Evolutionary conservation across 176 grass and related monocot species (phyloP).

Genomic region (Dendrocalamus sinicus): DNA sequence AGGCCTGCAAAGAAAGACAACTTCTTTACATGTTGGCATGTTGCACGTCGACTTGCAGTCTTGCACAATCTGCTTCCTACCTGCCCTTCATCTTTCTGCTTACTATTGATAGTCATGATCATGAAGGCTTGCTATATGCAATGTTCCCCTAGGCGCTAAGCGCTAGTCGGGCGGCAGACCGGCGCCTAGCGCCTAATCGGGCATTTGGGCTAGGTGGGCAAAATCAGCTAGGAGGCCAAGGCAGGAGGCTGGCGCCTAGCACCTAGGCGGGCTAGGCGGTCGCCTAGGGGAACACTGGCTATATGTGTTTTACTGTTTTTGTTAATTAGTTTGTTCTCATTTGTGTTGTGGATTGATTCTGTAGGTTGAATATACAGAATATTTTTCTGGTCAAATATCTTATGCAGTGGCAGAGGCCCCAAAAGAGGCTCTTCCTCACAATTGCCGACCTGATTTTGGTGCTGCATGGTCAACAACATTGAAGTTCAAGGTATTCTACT

Average conservation of each 20-base stretch:
- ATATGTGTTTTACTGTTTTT: slow-evolving; percentile 14
- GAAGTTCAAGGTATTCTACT: slow-evolving; percentile 77
- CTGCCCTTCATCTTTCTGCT: not conserved
- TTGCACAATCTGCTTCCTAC: not conserved
- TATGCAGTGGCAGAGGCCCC: slow-evolving; percentile 85
- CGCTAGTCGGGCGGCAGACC: too few relatives aligned
- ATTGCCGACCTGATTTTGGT: slow-evolving; percentile 87
- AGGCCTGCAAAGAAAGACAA: not conserved
- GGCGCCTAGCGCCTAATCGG: too few relatives aligned
- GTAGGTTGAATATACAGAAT: slow-evolving; percentile 95
- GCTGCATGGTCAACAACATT: slow-evolving; percentile 67
- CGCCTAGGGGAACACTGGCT: too few relatives aligned
- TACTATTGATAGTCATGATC: slow-evolving; percentile 8
- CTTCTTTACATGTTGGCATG: not conserved
- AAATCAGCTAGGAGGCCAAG: too few relatives aligned
- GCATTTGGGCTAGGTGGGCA: too few relatives aligned
- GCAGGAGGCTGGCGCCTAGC: too few relatives aligned
- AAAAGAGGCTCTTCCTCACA: slow-evolving; percentile 82
- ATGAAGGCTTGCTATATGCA: not conserved
- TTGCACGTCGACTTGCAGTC: not conserved
- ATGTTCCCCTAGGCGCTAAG: too few relatives aligned
- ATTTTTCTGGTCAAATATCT: slow-evolving; percentile 92
- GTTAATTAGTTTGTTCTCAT: slow-evolving; percentile 24
- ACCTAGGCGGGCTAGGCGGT: too few relatives aligned
- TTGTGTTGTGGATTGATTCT: slow-evolving; percentile 38